A percentile compares a stretch with the other conserved stretches of the same genome.
Evolutionary conservation across 148 eudicot genomes (phyloP).

Genomic region (Limonium bicolor): DNA sequence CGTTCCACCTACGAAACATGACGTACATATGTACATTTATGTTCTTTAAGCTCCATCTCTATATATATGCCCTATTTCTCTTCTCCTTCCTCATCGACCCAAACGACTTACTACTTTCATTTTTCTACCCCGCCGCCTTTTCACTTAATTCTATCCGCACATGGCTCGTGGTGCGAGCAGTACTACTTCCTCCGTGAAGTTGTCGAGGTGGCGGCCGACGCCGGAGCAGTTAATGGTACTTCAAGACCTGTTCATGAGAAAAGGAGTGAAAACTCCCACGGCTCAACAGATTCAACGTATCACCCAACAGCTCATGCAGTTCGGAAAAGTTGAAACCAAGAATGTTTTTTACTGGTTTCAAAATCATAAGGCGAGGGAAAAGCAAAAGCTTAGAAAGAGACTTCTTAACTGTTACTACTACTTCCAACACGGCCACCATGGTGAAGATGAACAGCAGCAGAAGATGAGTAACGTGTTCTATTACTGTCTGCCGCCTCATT

Average conservation of each 20-base stretch:
- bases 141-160: too few species aligned
- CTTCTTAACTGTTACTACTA: background rate
- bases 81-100: too few species aligned
- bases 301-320: constrained; percentile 14
- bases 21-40: too few species aligned
- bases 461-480: too few species aligned
- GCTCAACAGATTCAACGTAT: constrained; percentile 29
- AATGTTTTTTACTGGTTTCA: constrained; percentile 23
- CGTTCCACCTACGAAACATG: too few species aligned
- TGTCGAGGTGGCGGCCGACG: constrained; percentile 34
- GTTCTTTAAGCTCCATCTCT: too few species aligned
- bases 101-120: too few species aligned
- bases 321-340: constrained; percentile 17
- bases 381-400: constrained; percentile 10
- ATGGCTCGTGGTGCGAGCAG: too few species aligned
- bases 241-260: constrained; percentile 18
- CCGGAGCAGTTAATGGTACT: constrained; percentile 25
- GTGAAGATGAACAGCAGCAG: too few species aligned
- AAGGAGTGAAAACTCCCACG: constrained; percentile 20
- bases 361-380: constrained; percentile 19
- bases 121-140: too few species aligned
- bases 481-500: too few species aligned
- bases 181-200: background rate
- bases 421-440: background rate
- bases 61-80: too few species aligned